A percentile compares a stretch with the other conserved stretches of the same genome.
Evolutionary conservation across 305 asterid genomes (phyloP).

Genomic region (Lippia alba): DNA sequence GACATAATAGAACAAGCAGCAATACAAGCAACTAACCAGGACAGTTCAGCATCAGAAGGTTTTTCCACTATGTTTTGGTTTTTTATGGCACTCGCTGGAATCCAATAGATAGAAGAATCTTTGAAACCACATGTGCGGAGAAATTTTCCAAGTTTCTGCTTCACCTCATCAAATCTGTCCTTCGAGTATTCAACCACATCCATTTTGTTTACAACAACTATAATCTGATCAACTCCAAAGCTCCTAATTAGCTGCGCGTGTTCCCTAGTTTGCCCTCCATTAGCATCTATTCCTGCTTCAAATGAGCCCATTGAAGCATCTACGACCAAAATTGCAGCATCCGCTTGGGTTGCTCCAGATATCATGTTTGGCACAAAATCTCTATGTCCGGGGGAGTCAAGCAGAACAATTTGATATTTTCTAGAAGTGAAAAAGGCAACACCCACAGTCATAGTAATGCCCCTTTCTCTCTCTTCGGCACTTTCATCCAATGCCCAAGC

Average conservation of each 20-base stretch:
- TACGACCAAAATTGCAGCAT: conserved; percentile 92
- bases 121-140: conserved; percentile 87
- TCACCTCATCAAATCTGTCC: conserved; percentile 79
- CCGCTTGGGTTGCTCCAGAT: conserved; percentile 99
- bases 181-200: conserved; percentile 82
- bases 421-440: conserved; percentile 86
- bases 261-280: conserved; percentile 94
- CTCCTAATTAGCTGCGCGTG: conserved; percentile 92
- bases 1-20: conserved; percentile 10
- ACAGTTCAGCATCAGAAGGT: conserved; percentile 65
- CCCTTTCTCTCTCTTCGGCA: conserved; percentile 98
- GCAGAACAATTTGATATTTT: conserved; percentile 81
- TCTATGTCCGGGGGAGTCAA: conserved; percentile 97
- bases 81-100: conserved; percentile 93
- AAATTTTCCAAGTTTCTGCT: conserved; percentile 74
- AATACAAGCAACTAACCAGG: conserved; percentile 69
- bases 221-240: conserved; percentile 92
- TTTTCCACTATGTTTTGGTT: conserved; percentile 79
- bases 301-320: conserved; percentile 94
- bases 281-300: conserved; percentile 89
- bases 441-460: conserved; percentile 96
- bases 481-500: conserved; percentile 99
- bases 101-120: conserved; percentile 78
- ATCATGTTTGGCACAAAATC: conserved; percentile 99
- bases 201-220: conserved; percentile 93